Evolutionary conservation across 2,329 filamentous ascomycete genomes (phyloP), one percentile per base, ranked within the genome.

Genomic region (Colletotrichum shisoi): DNA sequence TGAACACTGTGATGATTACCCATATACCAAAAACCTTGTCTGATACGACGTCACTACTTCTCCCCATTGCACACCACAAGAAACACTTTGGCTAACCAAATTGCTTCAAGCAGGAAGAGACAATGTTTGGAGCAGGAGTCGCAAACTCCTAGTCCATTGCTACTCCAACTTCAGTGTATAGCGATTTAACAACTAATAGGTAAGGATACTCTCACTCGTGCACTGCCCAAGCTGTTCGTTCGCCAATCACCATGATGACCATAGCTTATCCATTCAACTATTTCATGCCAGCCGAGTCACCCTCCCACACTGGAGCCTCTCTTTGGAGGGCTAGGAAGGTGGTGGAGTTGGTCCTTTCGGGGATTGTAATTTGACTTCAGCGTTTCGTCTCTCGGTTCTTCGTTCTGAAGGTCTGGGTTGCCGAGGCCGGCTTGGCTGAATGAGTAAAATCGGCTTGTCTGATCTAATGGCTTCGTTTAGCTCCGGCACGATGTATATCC

Each of bases 261-360:
- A 83, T 76, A 88, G 88, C 87, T 87, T 89, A 90, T 91, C 88
- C 88, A 91, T 91, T 91, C 88, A 85, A 89, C 87, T 84, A 90
- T 82, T 77, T 84, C 84, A 82, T 84, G 79, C 80, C 80, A 77
- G 82, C 89, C 89, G 82, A 90, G 88, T 86, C 85, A 87, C 86
- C 81, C 90, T 92, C 84, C 86, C 89, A 78, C 87, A 91, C 89
- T 86, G 77, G 81, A 92, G 87, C 76, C 77, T 73, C 73, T 74
- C 71, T 73, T 72, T 71, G 78, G 75, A 74, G 79, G 84, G 39
- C 17, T 79, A 92, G 83, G 89, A 92, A 76, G 84, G 90, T 91
- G 89, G 90, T 92, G 89, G 87, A 91, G 90, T 91, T 87, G 76
- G 70, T 81, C 76, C 75, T 72, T 74, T 64, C 69, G 71, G 76